A percentile compares a stretch with the other conserved stretches of the same genome.
These are phyloP conservation scores for Begonia peltatifolia DNA, from an alignment of 306 rosid genomes.

Conservation along the genomic window DNA sequence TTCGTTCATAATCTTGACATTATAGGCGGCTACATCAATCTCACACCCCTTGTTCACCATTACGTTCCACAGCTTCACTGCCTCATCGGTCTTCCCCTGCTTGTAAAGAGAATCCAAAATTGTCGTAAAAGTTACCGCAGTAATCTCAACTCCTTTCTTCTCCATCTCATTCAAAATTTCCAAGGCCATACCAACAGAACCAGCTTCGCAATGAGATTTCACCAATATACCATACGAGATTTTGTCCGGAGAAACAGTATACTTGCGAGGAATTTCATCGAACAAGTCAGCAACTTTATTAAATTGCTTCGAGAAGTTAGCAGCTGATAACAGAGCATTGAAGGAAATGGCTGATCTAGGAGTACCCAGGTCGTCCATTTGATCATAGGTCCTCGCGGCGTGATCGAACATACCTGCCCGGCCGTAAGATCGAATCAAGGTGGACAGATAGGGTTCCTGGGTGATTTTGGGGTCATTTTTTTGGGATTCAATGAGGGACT, in stretches of 20 bases:
- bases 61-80: conserved; percentile 38
- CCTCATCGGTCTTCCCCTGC: conserved; percentile 37
- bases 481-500: conserved; percentile 48
- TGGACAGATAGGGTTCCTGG: conserved; percentile 39
- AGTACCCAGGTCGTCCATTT: conserved; percentile 47
- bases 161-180: conserved; percentile 25
- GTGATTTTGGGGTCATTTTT: conserved; percentile 38
- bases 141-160: conserved; percentile 33
- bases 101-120: conserved; percentile 31
- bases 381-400: conserved; percentile 32
- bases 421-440: conserved; percentile 59
- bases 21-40: conserved; percentile 34
- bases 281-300: conserved; percentile 33
- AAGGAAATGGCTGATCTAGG: conserved; percentile 44
- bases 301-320: conserved; percentile 21
- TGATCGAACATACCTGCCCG: conserved; percentile 45
- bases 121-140: conserved; percentile 34
- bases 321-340: conserved; percentile 40
- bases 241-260: conserved; percentile 27
- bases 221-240: conserved; percentile 45
- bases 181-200: conserved; percentile 25
- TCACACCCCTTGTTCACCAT: conserved; percentile 39
- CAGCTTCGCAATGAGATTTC: conserved; percentile 30
- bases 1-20: conserved; percentile 35
- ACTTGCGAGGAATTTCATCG: conserved; percentile 35